Base-by-base conservation (phyloP, 495 filamentous ascomycete species). In the Penicillium subrubescens region DNA sequence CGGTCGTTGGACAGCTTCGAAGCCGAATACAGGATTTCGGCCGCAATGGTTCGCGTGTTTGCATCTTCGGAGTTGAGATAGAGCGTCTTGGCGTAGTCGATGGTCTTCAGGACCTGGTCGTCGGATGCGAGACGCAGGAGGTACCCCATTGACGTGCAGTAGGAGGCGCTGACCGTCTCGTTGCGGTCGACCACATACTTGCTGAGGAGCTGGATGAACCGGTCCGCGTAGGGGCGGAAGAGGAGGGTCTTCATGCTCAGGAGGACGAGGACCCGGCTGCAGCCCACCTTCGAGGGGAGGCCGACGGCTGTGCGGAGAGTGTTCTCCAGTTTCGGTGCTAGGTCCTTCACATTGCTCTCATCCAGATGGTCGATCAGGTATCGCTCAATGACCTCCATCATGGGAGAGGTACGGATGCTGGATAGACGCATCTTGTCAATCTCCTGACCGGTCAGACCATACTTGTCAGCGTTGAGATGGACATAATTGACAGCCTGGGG, bases 361-460 rank as follows among this genome's bases (percentile, higher is more conserved):
- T 99, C 93, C 8, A 96, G 79, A n/a, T 88, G 86, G 66, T 97
- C 92, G 43, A 82, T 76, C 33, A 99, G 80, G 73, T 92, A 93
- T 69, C 92, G 85, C 62, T 97, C 93, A 68, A 97, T 92, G 23
- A 93, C 93, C 75, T 97, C 95, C 79, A 92, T 93, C 73, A 98
- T 88, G 1, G 95, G 94, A n/a, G 91, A 95, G 12, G 84, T 85
- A 31, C 92, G 89, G 21, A 96, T 90, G 69, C 84, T 88, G n/a
- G 82, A 86, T 37, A 92, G 84, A 57, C 95, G 86, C 73, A 90
- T 84, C 69, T 90, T 92, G 77, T 99, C 95, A 62, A 99, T 93
- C 67, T 86, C 77, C 60, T 96, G 90, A n/a, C 86, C 84, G 0
- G 89, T 92, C 21, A 93, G 80, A 58, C 92, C 90, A 67, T 97